Evolutionary conservation across 2,329 filamentous ascomycete species (phyloP).

Genomic region (Arthroderma uncinatum): DNA sequence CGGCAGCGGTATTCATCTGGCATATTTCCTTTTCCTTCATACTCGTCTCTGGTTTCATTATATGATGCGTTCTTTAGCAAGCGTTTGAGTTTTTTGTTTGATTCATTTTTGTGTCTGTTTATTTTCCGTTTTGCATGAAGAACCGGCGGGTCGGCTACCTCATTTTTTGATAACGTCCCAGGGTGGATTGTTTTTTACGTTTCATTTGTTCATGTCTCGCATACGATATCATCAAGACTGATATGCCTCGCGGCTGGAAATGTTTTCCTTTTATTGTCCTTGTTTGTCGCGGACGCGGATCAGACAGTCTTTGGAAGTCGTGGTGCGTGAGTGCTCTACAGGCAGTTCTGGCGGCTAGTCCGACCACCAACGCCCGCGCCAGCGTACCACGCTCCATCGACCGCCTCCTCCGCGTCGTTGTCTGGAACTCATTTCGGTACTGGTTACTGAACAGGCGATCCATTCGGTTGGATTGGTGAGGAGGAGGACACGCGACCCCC

Average conservation of each 20-base stretch:
- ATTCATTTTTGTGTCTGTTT: slow-evolving; percentile 23
- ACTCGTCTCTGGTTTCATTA: slow-evolving; percentile 26
- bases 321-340: background rate
- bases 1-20: slow-evolving; percentile 27
- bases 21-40: slow-evolving; percentile 32
- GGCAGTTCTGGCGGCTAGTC: slow-evolving; percentile 3
- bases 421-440: slow-evolving; percentile 28
- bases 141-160: slow-evolving; percentile 40
- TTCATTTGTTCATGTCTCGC: slow-evolving; percentile 26
- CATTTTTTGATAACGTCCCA: slow-evolving; percentile 22
- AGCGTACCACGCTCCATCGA: slow-evolving; percentile 19
- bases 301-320: slow-evolving; percentile 1
- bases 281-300: slow-evolving; percentile 23
- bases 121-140: slow-evolving; percentile 29
- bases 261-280: slow-evolving; percentile 25
- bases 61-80: slow-evolving; percentile 39
- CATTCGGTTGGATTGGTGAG: slow-evolving; percentile 14
- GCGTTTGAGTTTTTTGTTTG: slow-evolving; percentile 33
- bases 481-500: slow-evolving; percentile 12
- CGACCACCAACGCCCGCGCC: background rate
- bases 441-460: slow-evolving; percentile 30
- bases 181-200: slow-evolving; percentile 22
- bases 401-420: slow-evolving; percentile 17
- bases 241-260: slow-evolving; percentile 40
- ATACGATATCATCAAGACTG: slow-evolving; percentile 40